phyloP scores from a whole-genome alignment of 768 basidiomycete genomes.

The Termitomyces sp. region DNA sequence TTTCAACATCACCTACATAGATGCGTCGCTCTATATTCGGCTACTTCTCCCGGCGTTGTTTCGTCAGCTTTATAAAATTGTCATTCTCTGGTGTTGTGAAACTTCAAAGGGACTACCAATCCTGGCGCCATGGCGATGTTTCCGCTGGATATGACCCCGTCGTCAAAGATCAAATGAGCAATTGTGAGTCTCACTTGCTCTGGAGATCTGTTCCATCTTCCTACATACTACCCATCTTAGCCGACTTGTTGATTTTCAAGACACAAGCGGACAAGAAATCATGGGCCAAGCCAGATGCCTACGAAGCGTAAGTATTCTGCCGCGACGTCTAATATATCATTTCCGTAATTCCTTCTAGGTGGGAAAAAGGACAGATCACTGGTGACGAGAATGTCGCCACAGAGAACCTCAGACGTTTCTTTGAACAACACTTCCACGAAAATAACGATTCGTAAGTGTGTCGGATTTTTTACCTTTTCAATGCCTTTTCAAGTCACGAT shows the following conservation, averaged over 20 bases:
- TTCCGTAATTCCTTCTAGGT: conserved; percentile 35
- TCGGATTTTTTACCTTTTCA: not conserved
- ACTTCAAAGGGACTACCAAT: conserved; percentile 59
- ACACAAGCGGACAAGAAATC: conserved; percentile 59
- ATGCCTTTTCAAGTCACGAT: not conserved
- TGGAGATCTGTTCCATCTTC: not conserved
- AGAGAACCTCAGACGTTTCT: conserved; percentile 71
- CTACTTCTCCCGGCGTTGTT: conserved; percentile 74
- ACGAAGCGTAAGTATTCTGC: conserved; percentile 43
- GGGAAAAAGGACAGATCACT: conserved; percentile 55
- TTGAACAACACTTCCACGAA: conserved; percentile 82
- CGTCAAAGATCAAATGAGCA: conserved; percentile 48
- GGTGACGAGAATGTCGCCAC: conserved; percentile 67
- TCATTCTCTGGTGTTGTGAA: conserved; percentile 68
- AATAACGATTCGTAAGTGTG: conserved; percentile 67
- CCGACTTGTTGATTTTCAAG: conserved; percentile 51
- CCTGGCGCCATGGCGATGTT: conserved; percentile 50
- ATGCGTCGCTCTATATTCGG: conserved; percentile 74
- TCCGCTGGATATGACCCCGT: conserved; percentile 42
- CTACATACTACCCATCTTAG: conserved; percentile 14
- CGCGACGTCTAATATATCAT: not conserved
- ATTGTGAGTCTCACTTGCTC: conserved; percentile 23
- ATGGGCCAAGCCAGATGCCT: conserved; percentile 58
- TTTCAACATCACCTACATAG: conserved; percentile 26
- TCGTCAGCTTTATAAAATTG: conserved; percentile 67